Conservation (phyloP, 192 early-diverging fungal genomes). For the Oehlia diaphana region DNA sequence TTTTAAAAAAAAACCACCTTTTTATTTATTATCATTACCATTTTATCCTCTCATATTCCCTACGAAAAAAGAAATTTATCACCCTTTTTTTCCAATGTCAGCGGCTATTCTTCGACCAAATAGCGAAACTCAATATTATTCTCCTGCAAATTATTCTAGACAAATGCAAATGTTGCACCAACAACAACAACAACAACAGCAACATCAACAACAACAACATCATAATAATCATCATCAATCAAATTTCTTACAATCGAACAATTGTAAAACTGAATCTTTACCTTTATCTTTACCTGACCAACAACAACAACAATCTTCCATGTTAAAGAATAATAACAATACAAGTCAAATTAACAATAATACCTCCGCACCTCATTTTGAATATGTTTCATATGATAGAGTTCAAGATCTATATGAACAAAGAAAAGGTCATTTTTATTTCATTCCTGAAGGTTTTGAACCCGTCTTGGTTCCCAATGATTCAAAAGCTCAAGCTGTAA, state of each 20-base stretch:
- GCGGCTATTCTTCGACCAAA: background rate
- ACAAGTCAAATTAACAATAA: background rate
- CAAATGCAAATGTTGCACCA: no score
- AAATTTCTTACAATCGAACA: background rate
- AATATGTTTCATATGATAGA: slow-evolving; percentile 20
- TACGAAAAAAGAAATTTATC: no score
- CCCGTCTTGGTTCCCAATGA: slow-evolving; percentile 23
- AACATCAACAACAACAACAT: background rate
- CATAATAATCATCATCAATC: background rate
- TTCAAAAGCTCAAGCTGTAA: slow-evolving; percentile 11
- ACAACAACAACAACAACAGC: background rate
- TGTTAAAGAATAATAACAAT: background rate
- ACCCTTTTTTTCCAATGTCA: background rate
- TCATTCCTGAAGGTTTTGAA: slow-evolving; percentile 24
- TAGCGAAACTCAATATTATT: background rate
- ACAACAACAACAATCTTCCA: background rate
- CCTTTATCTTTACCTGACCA: background rate
- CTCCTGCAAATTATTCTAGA: no score
- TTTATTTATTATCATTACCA: no score
- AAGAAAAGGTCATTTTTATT: slow-evolving; percentile 21
- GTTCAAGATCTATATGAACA: slow-evolving; percentile 28
- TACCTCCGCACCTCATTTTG: background rate
- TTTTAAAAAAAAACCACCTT: background rate
- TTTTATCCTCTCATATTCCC: no score
- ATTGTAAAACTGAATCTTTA: background rate